Evolutionary conservation across 2,329 filamentous ascomycete species (phyloP).

Genomic region (Aspergillus jensenii): DNA sequence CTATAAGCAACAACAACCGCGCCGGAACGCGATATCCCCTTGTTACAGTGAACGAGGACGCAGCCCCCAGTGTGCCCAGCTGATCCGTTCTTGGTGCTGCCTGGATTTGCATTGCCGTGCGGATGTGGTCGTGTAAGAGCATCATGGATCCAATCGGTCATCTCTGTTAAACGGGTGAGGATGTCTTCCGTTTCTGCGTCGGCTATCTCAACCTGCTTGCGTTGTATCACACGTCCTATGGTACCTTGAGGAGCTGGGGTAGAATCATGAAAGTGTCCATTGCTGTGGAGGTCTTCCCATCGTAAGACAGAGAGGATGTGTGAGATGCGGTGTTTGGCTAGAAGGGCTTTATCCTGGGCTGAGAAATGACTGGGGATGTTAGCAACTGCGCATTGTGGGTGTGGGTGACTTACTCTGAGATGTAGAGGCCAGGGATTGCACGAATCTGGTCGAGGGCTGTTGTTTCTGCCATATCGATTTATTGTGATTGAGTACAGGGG

Average conservation of each 20-base stretch:
- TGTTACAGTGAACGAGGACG: slow-evolving; percentile 7
- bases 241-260: neutral
- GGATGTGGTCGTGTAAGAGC: neutral
- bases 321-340: neutral
- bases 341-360: neutral
- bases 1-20: slow-evolving; percentile 7
- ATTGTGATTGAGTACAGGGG: no score
- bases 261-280: neutral
- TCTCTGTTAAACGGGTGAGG: neutral
- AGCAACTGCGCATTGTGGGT: neutral
- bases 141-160: neutral
- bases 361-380: neutral
- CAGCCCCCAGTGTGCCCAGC: neutral
- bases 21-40: slow-evolving; percentile 6
- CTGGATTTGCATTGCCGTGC: neutral
- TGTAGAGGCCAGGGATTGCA: slow-evolving; percentile 2
- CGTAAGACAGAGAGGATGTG: slow-evolving; percentile 5
- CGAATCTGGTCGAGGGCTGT: neutral
- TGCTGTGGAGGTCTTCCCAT: neutral
- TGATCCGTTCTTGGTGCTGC: neutral
- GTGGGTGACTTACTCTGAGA: slow-evolving; percentile 1
- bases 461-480: neutral
- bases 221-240: neutral
- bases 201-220: slow-evolving; percentile 1
- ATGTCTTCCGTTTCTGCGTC: slow-evolving; percentile 5